Evolutionary conservation across 768 basidiomycete species (phyloP).

Genomic region (Brasilioporus rufonigricans): DNA sequence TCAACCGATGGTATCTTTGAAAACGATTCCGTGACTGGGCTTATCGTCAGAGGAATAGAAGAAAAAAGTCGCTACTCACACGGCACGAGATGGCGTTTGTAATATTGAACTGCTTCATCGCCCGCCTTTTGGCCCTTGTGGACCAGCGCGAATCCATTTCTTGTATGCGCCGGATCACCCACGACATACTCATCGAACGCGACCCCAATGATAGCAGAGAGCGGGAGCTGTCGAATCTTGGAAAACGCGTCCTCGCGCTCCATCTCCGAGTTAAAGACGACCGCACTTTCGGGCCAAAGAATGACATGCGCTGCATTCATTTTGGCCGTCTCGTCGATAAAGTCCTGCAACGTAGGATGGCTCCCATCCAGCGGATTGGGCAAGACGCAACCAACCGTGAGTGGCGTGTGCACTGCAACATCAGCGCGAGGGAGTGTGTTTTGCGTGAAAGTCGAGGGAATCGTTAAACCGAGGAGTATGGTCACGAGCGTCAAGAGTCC

Average conservation of each 20-base stretch:
- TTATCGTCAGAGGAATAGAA: not conserved
- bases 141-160: slow-evolving; percentile 67
- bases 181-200: slow-evolving; percentile 64
- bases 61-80: slow-evolving; percentile 42
- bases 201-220: slow-evolving; percentile 55
- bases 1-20: slow-evolving; percentile 50
- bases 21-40: slow-evolving; percentile 83
- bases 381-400: slow-evolving; percentile 66
- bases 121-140: slow-evolving; percentile 33
- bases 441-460: slow-evolving; percentile 54
- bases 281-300: slow-evolving; percentile 82
- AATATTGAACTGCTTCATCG: slow-evolving; percentile 52
- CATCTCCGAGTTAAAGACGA: slow-evolving; percentile 51
- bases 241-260: slow-evolving; percentile 52
- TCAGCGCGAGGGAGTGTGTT: slow-evolving; percentile 38
- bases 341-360: slow-evolving; percentile 54
- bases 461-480: slow-evolving; percentile 43
- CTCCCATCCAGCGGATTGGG: slow-evolving; percentile 47
- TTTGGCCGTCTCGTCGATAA: slow-evolving; percentile 53
- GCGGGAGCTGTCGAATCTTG: slow-evolving; percentile 32
- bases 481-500: slow-evolving; percentile 37
- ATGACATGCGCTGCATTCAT: slow-evolving; percentile 53
- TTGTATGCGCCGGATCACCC: slow-evolving; percentile 40
- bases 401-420: slow-evolving; percentile 44
- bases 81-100: slow-evolving; percentile 76